phyloP scores from a whole-genome alignment of 75 land plant genomes.

The Cupressus sempervirens region DNA sequence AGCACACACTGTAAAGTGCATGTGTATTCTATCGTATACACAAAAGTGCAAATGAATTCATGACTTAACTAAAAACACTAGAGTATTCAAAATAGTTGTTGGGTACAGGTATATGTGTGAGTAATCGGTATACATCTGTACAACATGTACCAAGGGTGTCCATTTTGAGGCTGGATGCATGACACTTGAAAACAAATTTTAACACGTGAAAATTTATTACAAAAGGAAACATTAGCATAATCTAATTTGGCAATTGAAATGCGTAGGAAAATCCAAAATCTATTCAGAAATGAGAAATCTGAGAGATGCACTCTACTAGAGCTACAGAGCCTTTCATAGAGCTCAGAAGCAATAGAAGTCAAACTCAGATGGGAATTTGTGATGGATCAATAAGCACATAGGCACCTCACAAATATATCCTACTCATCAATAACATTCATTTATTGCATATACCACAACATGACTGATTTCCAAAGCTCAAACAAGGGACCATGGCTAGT shows the following conservation, averaged over 20 bases:
- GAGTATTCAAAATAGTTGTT: not conserved
- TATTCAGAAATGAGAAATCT: not conserved
- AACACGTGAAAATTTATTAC: too few relatives aligned
- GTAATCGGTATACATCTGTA: not conserved
- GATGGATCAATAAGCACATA: not conserved
- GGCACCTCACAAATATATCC: not conserved
- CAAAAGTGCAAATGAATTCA: too few relatives aligned
- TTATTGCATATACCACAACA: not conserved
- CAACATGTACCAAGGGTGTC: not conserved
- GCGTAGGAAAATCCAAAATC: not conserved
- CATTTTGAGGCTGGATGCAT: not conserved
- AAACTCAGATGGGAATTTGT: not conserved
- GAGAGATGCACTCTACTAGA: not conserved
- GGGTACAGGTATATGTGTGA: not conserved
- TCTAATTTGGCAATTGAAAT: too few relatives aligned
- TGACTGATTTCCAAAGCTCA: not conserved
- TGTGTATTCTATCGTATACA: too few relatives aligned
- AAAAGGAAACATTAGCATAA: too few relatives aligned
- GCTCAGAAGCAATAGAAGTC: not conserved
- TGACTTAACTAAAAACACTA: not conserved
- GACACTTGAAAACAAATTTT: not conserved
- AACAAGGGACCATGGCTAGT: not conserved
- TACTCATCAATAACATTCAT: not conserved
- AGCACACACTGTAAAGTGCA: too few relatives aligned
- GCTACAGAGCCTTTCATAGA: not conserved